These are phyloP conservation scores for Rosa rugosa DNA, from an alignment of 306 rosid species.

Conservation along the genomic window DNA sequence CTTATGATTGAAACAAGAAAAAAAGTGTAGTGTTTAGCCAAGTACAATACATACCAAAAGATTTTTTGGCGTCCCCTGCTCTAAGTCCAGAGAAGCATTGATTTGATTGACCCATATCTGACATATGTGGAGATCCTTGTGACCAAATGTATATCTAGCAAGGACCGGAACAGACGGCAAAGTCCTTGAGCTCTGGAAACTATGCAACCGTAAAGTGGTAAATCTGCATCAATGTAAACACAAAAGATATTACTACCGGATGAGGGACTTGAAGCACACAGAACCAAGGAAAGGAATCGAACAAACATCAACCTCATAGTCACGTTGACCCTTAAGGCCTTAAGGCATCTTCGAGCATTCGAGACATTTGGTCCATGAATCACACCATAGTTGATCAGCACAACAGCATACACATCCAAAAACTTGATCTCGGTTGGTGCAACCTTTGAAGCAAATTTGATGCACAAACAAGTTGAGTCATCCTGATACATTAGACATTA, in stretches of 20 bases:
- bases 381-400: slow-evolving; percentile 39
- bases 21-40: slow-evolving; percentile 21
- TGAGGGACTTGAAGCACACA: slow-evolving; percentile 15
- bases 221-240: slow-evolving; percentile 26
- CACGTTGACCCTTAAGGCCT: slow-evolving; percentile 19
- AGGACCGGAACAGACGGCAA: slow-evolving; percentile 56
- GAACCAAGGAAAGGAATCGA: slow-evolving; percentile 22
- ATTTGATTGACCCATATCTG: slow-evolving; percentile 73
- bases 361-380: slow-evolving; percentile 46
- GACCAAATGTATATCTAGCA: slow-evolving; percentile 68
- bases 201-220: slow-evolving; percentile 33
- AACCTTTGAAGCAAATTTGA: slow-evolving; percentile 44
- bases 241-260: slow-evolving; percentile 1
- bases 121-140: slow-evolving; percentile 52
- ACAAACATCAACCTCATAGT: slow-evolving; percentile 49
- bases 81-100: slow-evolving; percentile 43
- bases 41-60: slow-evolving; percentile 67
- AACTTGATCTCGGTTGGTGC: slow-evolving; percentile 54
- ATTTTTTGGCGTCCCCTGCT: slow-evolving; percentile 72
- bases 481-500: slow-evolving; percentile 52
- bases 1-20: slow-evolving; percentile 13
- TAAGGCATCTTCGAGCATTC: slow-evolving; percentile 40
- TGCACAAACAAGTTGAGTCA: slow-evolving; percentile 61
- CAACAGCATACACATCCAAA: slow-evolving; percentile 72
- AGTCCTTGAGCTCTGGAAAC: slow-evolving; percentile 55